Conservation (phyloP, 345 rosid genomes). For the Salix udensis region DNA sequence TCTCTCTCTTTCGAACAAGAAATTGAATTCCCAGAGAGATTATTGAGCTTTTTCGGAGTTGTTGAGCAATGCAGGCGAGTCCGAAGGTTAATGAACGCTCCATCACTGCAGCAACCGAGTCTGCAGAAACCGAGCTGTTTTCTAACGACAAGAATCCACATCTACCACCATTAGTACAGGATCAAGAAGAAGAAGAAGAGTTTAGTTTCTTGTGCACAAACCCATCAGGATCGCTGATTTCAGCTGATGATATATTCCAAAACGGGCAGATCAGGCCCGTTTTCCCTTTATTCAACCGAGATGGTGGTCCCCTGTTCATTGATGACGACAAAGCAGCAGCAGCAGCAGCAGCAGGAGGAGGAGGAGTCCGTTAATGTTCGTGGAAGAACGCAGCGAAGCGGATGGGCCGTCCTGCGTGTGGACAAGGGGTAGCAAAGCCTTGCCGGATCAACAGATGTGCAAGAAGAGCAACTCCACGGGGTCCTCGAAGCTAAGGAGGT, state of each 20-base stretch:
- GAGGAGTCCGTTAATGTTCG: no score
- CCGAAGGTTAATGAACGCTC: not conserved
- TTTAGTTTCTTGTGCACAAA: constrained; percentile 39
- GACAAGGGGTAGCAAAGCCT: constrained; percentile 24
- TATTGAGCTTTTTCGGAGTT: not conserved
- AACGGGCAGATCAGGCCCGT: constrained; percentile 48
- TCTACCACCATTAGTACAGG: not conserved
- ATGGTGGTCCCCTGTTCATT: constrained; percentile 17
- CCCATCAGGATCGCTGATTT: constrained; percentile 30
- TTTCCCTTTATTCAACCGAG: constrained; percentile 42
- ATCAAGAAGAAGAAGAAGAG: constrained; percentile 29
- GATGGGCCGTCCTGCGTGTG: constrained; percentile 44
- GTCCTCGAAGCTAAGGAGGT: constrained; percentile 49
- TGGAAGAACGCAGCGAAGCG: constrained; percentile 18
- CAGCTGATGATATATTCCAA: constrained; percentile 42
- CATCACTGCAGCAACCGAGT: no score
- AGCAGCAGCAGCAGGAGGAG: no score
- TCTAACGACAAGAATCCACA: not conserved
- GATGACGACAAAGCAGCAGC: not conserved
- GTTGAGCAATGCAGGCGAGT: constrained; percentile 10
- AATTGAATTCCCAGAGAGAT: not conserved
- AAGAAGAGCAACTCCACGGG: constrained; percentile 59
- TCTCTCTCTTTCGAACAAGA: not conserved
- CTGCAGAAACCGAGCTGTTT: no score
- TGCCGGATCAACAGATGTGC: constrained; percentile 22